Conservation (phyloP, 306 rosid genomes). For the Carpinus viminea region DNA sequence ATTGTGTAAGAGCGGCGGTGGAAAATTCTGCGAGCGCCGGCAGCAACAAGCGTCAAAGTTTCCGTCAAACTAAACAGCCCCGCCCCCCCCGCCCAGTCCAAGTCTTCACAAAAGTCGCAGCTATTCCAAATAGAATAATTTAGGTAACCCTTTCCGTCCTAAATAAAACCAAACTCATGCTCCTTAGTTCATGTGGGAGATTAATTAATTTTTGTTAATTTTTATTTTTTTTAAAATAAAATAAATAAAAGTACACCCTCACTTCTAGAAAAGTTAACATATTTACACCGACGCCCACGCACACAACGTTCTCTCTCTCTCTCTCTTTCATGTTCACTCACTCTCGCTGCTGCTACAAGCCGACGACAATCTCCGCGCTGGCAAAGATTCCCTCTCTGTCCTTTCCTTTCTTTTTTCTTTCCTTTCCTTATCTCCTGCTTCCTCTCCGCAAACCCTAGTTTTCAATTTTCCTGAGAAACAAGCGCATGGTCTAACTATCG, state of each 20-base stretch:
- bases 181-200: neutral
- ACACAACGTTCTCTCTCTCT: conserved; percentile 17
- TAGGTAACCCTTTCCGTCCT: neutral
- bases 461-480: neutral
- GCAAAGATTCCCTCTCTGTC: conserved; percentile 69
- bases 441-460: conserved; percentile 14
- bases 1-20: neutral
- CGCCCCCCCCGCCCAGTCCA: neutral
- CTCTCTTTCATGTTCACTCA: neutral
- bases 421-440: neutral
- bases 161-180: too few relatives aligned
- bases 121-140: neutral
- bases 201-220: neutral
- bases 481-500: neutral
- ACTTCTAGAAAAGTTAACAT: neutral
- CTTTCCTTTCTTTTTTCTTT: neutral
- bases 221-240: too few relatives aligned
- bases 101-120: neutral
- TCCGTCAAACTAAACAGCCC: conserved; percentile 41
- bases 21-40: conserved; percentile 9
- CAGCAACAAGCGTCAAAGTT: conserved; percentile 35
- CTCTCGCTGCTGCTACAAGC: conserved; percentile 47
- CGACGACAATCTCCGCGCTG: conserved; percentile 87
- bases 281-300: conserved; percentile 34
- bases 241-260: neutral